A percentile compares a stretch with the other conserved stretches of the same genome.
Conservation (phyloP, 345 rosid species). For the Luvunga scandens region DNA sequence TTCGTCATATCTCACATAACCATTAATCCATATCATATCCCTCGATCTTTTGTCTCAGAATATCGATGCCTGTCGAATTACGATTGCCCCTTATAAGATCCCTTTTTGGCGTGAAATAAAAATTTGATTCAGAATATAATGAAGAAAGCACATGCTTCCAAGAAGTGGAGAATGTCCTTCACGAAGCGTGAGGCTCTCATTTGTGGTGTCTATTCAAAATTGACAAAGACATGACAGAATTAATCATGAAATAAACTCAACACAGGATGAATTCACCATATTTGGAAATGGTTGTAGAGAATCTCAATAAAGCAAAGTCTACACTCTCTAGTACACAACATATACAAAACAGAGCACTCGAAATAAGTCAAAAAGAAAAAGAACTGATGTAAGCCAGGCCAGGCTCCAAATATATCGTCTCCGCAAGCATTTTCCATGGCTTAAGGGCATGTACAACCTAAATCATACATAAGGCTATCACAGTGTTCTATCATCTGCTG, state of each 20-base stretch:
- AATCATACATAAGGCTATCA: neutral
- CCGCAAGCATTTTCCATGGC: neutral
- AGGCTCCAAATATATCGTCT: neutral
- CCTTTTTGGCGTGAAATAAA: neutral
- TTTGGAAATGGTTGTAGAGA: neutral
- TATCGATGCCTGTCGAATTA: neutral
- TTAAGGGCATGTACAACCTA: slow-evolving; percentile 12
- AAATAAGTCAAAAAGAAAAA: slow-evolving; percentile 5
- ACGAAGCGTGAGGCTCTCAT: neutral
- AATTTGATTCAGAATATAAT: neutral
- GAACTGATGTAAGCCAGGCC: slow-evolving; percentile 6
- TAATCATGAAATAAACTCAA: neutral
- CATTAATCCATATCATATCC: neutral
- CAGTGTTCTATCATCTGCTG: neutral
- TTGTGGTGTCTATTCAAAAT: neutral
- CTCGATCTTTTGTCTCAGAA: neutral
- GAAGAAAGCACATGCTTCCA: no score
- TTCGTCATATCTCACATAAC: no score
- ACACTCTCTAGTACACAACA: slow-evolving; percentile 1
- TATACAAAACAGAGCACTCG: slow-evolving; percentile 6
- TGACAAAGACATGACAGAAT: neutral
- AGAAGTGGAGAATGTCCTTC: neutral
- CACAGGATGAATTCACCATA: neutral
- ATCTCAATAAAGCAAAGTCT: neutral
- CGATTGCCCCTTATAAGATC: neutral